phyloP scores from a whole-genome alignment of 257 asterid genomes.

The Solanum okadae region DNA sequence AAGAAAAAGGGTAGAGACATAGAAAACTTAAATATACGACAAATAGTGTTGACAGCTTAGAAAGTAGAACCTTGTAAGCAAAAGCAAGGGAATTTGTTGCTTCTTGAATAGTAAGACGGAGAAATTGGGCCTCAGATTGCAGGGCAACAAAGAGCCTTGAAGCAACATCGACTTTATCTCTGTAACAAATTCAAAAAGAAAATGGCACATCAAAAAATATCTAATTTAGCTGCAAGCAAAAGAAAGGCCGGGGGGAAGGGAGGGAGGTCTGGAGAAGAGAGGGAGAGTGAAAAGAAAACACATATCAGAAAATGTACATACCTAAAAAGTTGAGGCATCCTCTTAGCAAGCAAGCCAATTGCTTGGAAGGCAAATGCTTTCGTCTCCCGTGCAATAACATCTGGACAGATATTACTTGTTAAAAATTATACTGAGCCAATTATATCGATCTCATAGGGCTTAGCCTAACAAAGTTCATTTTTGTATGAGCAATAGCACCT shows the following conservation, averaged over 20 bases:
- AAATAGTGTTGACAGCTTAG: background rate
- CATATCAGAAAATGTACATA: constrained; percentile 6
- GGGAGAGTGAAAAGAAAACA: background rate
- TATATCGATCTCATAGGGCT: constrained; percentile 1
- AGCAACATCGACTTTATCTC: constrained; percentile 84
- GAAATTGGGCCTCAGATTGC: constrained; percentile 62
- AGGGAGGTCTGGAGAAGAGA: background rate
- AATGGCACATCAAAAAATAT: background rate
- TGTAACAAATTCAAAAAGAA: constrained; percentile 13
- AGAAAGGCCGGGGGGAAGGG: background rate
- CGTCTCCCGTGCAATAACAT: constrained; percentile 67
- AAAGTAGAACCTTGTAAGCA: constrained; percentile 68
- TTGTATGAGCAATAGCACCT: constrained; percentile 31
- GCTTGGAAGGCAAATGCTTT: constrained; percentile 87
- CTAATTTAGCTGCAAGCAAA: background rate
- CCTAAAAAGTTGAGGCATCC: constrained; percentile 98
- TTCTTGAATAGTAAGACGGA: constrained; percentile 87
- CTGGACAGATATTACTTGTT: constrained; percentile 33
- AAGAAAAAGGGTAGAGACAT: background rate
- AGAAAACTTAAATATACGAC: background rate
- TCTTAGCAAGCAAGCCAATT: constrained; percentile 86
- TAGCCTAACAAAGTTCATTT: constrained; percentile 8
- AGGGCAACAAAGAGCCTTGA: constrained; percentile 83
- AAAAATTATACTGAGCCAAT: background rate
- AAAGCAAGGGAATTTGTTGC: constrained; percentile 81